Conservation (phyloP, 108 stramenopile species). For the Pseudonitzschia multistriata region DNA sequence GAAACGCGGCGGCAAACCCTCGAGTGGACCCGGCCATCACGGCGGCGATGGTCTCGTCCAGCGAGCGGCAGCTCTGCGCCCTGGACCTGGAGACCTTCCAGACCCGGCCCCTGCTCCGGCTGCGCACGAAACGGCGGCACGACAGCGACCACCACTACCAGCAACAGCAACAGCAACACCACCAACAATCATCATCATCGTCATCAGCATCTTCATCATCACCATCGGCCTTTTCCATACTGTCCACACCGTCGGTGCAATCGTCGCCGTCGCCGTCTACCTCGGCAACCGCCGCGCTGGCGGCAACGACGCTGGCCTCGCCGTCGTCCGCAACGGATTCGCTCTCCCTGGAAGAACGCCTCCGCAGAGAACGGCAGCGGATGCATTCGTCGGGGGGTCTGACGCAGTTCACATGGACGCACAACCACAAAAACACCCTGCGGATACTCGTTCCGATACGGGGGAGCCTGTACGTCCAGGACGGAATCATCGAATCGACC, state of each 20-base stretch:
- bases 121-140: conserved; percentile 33
- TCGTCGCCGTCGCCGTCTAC: neutral
- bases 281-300: conserved; percentile 12
- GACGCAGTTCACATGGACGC: conserved; percentile 61
- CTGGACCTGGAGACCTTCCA: conserved; percentile 32
- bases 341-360: conserved; percentile 49
- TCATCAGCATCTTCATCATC: neutral
- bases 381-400: conserved; percentile 45
- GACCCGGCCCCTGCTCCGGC: conserved; percentile 23
- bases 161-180: neutral
- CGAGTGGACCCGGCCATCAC: conserved; percentile 25
- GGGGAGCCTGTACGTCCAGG: conserved; percentile 64
- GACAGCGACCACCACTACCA: conserved; percentile 20
- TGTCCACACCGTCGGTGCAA: neutral
- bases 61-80: conserved; percentile 38
- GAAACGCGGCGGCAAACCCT: neutral
- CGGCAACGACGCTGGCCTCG: conserved; percentile 11
- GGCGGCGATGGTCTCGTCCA: conserved; percentile 21
- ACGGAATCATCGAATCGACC: conserved; percentile 40
- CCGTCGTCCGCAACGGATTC: conserved; percentile 15
- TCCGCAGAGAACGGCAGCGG: conserved; percentile 64
- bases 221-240: neutral
- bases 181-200: conserved; percentile 3
- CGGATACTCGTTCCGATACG: conserved; percentile 58
- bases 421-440: conserved; percentile 24